Base-by-base conservation (phyloP, 257 asterid species). In the Cruciata laevipes region DNA sequence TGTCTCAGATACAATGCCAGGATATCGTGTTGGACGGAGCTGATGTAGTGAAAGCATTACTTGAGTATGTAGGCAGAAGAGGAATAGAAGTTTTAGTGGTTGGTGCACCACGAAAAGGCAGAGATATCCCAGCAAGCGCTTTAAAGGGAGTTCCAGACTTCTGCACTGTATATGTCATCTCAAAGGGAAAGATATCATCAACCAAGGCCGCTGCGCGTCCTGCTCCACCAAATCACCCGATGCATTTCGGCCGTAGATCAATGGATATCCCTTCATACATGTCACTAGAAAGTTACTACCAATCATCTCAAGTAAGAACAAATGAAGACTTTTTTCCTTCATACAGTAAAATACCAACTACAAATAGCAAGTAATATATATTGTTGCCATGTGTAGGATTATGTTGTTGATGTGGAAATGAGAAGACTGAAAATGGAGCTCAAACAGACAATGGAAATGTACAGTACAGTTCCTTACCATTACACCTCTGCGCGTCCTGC, bases 361-460 rank as follows among this genome's bases (percentile, higher is more conserved):
- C 10, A 38, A 9, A 38, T 3, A 6, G 44, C 51, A 11, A 42
- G 51, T 42, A 17, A 42, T 27, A 27, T 2, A n/a, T 2, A 16
- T 31, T 65, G 30, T 18, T 65, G 30, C 7, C 47, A 61, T 30
- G 8, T 12, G 49, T 58, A 72, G 76, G 98, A 89, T 14, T 96
- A 93, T 1, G 91, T 86, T n/a, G 30, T 27, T 42, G 98, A 87
- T 76, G 91, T 92, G 31, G 96, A 89, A 83, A 89, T 91, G 98
- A 81, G 95, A 82, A 84, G 96, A 84, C 74, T 91, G 69, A 91
- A 91, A 81, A 79, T 76, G 82, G 96, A 91, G 82, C 92, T 91
- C 44, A 89, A 86, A 87, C 98, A 89, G 77, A 91, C 98, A 57
- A 89, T 91, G 94, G 95, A 89, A 75, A 89, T 89, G 96, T 91